phyloP scores from a whole-genome alignment of 1,284 basidiomycete genomes.

The Melampsora larici-populina region DNA sequence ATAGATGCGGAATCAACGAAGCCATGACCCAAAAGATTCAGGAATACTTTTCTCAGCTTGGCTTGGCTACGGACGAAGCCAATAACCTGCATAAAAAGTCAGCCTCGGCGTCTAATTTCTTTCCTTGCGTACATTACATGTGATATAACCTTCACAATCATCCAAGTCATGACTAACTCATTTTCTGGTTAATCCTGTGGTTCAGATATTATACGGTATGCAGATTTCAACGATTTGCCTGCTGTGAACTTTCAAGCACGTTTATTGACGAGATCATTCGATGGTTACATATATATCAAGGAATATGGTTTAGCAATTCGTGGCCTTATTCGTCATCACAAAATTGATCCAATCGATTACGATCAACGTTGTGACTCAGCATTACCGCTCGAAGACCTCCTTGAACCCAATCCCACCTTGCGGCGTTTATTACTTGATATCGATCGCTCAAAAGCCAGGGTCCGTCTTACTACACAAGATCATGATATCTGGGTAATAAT shows the following conservation, averaged over 20 bases:
- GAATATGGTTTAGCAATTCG: constrained; percentile 77
- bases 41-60: constrained; percentile 74
- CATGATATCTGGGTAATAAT: too few relatives aligned
- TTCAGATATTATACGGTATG: constrained; percentile 65
- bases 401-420: constrained; percentile 65
- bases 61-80: constrained; percentile 67
- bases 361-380: constrained; percentile 77
- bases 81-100: constrained; percentile 62
- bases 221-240: constrained; percentile 18
- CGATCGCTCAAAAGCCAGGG: constrained; percentile 70
- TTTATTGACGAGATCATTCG: neutral
- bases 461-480: constrained; percentile 41
- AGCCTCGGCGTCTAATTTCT: neutral
- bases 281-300: constrained; percentile 3
- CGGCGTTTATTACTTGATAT: constrained; percentile 72
- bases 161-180: neutral
- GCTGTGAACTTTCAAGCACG: neutral
- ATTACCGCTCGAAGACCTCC: constrained; percentile 74
- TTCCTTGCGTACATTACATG: neutral
- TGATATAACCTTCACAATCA: too few relatives aligned
- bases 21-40: constrained; percentile 35
- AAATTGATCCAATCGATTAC: constrained; percentile 81
- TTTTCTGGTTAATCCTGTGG: too few relatives aligned
- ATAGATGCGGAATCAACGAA: constrained; percentile 25
- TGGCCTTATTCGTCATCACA: constrained; percentile 72